Percentiles rank a stretch among this genome's conserved stretches.
Evolutionary conservation across 2,329 filamentous ascomycete genomes (phyloP).

Genomic region (Hypoxylon sp.): DNA sequence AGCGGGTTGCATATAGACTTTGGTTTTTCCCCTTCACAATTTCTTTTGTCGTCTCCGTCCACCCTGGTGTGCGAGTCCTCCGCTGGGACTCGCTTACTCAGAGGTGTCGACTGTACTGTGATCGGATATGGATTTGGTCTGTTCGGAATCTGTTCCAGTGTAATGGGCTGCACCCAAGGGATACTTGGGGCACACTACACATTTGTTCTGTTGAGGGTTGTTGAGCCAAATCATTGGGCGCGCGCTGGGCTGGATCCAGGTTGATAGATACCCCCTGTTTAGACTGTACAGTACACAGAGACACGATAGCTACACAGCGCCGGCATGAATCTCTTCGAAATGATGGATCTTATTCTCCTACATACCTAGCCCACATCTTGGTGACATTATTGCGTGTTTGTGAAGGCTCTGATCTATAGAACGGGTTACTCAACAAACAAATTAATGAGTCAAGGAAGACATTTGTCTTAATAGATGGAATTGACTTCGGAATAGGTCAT

Average conservation of each 20-base stretch:
- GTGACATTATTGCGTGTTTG: slow-evolving; percentile 1
- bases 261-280: slow-evolving; percentile 55
- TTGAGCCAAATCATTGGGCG: slow-evolving; percentile 48
- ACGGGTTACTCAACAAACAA: slow-evolving; percentile 25
- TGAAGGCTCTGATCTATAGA: neutral
- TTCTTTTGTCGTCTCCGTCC: slow-evolving; percentile 46
- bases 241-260: slow-evolving; percentile 53
- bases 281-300: slow-evolving; percentile 54
- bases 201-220: slow-evolving; percentile 48
- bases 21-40: slow-evolving; percentile 33
- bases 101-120: slow-evolving; percentile 48
- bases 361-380: neutral
- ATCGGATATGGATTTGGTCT: slow-evolving; percentile 46
- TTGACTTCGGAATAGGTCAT: slow-evolving; percentile 19
- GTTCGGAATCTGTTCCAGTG: slow-evolving; percentile 43
- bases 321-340: slow-evolving; percentile 48
- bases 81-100: slow-evolving; percentile 41
- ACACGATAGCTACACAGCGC: slow-evolving; percentile 52
- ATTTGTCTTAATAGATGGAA: slow-evolving; percentile 3
- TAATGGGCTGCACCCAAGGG: slow-evolving; percentile 45
- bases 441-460: neutral
- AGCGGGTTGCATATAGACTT: slow-evolving; percentile 53
- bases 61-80: slow-evolving; percentile 40
- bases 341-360: slow-evolving; percentile 47
- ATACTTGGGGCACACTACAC: slow-evolving; percentile 43